Conservation (phyloP, 2,329 filamentous ascomycete genomes). For the Lachnellula subtilissima region DNA sequence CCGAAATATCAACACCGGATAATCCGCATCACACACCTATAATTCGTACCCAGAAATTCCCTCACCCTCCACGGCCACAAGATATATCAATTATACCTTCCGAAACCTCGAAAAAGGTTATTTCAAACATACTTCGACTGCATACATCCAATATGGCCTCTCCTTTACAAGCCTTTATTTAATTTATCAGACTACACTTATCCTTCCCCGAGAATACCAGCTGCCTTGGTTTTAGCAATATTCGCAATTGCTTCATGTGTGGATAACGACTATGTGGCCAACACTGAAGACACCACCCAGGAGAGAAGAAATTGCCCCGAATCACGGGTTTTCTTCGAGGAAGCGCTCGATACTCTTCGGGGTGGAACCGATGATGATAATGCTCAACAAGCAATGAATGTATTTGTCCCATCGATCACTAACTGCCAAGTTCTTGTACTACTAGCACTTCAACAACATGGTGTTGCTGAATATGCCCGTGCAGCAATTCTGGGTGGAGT, state of each 20-base stretch:
- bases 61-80: background rate
- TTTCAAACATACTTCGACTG: slow-evolving; percentile 29
- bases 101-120: slow-evolving; percentile 23
- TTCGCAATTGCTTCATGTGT: slow-evolving; percentile 29
- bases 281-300: slow-evolving; percentile 8
- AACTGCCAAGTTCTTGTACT: slow-evolving; percentile 28
- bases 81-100: slow-evolving; percentile 11
- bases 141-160: slow-evolving; percentile 30
- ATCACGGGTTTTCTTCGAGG: slow-evolving; percentile 21
- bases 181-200: slow-evolving; percentile 23
- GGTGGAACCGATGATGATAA: slow-evolving; percentile 4
- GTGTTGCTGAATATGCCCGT: slow-evolving; percentile 28
- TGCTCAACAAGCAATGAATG: slow-evolving; percentile 14
- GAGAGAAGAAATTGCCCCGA: slow-evolving; percentile 10
- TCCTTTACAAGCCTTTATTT: slow-evolving; percentile 31
- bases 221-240: slow-evolving; percentile 24
- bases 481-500: slow-evolving; percentile 26
- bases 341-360: slow-evolving; percentile 21
- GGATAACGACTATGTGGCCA: slow-evolving; percentile 6
- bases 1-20: background rate
- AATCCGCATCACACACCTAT: background rate
- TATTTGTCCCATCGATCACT: slow-evolving; percentile 24
- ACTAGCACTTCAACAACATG: slow-evolving; percentile 28
- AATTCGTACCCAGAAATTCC: background rate
- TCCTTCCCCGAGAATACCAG: slow-evolving; percentile 22